phyloP scores from a whole-genome alignment of 345 rosid genomes.

The Kernera saxatilis region DNA sequence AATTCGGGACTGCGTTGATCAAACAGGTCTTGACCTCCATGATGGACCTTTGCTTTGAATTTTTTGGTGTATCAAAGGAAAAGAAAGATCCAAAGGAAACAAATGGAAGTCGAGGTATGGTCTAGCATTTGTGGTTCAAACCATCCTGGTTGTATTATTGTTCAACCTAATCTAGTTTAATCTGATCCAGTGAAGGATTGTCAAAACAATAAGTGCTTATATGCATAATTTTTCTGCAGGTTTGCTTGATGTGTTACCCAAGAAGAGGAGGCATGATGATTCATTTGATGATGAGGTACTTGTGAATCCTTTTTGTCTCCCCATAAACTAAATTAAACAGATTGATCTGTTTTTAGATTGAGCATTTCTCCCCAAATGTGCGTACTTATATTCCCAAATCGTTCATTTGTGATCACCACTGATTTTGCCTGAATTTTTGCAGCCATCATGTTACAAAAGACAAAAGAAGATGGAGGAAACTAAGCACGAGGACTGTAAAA shows the following conservation, averaged over 20 bases:
- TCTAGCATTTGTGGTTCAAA: slow-evolving; percentile 14
- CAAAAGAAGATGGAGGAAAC: slow-evolving; percentile 42
- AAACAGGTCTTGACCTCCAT: slow-evolving; percentile 9
- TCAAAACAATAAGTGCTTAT: neutral
- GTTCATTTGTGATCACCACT: neutral
- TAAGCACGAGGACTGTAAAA: slow-evolving; percentile 59
- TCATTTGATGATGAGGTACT: slow-evolving; percentile 50
- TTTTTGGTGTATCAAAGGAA: slow-evolving; percentile 29
- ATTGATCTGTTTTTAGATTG: neutral
- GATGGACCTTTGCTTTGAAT: slow-evolving; percentile 17
- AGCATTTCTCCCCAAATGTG: neutral
- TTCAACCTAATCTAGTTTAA: neutral
- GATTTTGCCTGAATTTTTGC: slow-evolving; percentile 12
- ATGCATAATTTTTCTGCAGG: neutral
- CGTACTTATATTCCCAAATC: neutral
- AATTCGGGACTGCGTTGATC: neutral
- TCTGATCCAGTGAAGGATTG: neutral
- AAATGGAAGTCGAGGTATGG: slow-evolving; percentile 2
- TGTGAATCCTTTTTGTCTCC: slow-evolving; percentile 29
- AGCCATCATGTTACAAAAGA: slow-evolving; percentile 52
- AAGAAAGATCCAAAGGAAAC: slow-evolving; percentile 28
- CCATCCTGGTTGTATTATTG: neutral
- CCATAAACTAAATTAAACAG: neutral
- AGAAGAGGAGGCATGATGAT: slow-evolving; percentile 57
- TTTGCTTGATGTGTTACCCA: slow-evolving; percentile 39